These are phyloP conservation scores for Cyclotella atomus DNA, from an alignment of 108 stramenopile genomes.

Conservation along the genomic window DNA sequence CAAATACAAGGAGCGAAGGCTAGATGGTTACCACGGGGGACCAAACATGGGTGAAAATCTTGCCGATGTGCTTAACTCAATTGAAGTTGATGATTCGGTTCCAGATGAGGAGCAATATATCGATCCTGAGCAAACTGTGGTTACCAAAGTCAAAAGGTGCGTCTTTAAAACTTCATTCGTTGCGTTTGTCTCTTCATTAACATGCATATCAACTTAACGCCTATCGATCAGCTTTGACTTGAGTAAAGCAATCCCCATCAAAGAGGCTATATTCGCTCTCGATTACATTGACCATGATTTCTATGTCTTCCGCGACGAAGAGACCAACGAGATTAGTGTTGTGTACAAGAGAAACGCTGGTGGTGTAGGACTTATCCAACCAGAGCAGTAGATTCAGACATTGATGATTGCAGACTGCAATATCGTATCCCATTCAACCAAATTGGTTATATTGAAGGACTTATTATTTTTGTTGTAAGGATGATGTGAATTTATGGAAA, in stretches of 20 bases:
- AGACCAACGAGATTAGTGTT: conserved; percentile 77
- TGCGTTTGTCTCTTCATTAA: neutral
- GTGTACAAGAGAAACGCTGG: conserved; percentile 94
- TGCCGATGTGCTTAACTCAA: conserved; percentile 64
- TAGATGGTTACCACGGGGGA: conserved; percentile 82
- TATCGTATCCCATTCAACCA: neutral
- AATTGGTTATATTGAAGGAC: neutral
- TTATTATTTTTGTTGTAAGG: too few species aligned
- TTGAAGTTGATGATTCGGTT: conserved; percentile 49
- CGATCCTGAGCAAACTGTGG: conserved; percentile 74
- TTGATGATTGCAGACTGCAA: neutral
- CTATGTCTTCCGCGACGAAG: conserved; percentile 86
- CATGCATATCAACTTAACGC: too few species aligned
- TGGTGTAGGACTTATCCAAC: conserved; percentile 85
- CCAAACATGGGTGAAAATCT: conserved; percentile 83
- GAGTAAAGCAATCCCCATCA: conserved; percentile 73
- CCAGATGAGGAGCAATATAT: conserved; percentile 40
- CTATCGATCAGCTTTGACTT: conserved; percentile 67
- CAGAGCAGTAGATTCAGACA: conserved; percentile 35
- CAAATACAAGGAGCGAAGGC: conserved; percentile 85
- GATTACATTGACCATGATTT: conserved; percentile 95
- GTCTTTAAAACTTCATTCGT: neutral
- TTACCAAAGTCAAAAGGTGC: conserved; percentile 76
- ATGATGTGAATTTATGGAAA: too few species aligned
- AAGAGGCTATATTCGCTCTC: conserved; percentile 89